Conservation (phyloP, 2,329 filamentous ascomycete species). For the Hymenotorrendiella dingleyae region DNA sequence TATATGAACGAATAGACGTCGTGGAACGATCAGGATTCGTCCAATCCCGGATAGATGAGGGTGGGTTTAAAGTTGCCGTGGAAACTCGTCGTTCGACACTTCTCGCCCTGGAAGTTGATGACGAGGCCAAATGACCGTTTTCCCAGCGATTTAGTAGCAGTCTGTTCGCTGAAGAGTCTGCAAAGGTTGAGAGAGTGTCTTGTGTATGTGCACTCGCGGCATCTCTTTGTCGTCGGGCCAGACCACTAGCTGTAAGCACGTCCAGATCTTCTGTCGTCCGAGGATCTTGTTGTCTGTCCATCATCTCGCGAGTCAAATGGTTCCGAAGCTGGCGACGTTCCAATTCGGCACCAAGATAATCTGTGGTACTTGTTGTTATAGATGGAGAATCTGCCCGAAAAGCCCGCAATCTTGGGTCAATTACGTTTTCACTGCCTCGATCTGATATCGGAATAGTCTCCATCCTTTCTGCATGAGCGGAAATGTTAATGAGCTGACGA, state of each 20-base stretch:
- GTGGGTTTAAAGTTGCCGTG: slow-evolving; percentile 20
- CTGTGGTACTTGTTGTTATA: slow-evolving; percentile 23
- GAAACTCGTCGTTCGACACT: slow-evolving; percentile 19
- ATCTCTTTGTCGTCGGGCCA: slow-evolving; percentile 41
- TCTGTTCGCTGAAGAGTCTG: too few species aligned
- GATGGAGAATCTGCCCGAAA: slow-evolving; percentile 20
- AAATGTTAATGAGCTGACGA: slow-evolving; percentile 63
- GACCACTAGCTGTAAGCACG: slow-evolving; percentile 51
- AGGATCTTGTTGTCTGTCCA: slow-evolving; percentile 44
- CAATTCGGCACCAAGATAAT: slow-evolving; percentile 25
- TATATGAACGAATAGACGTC: slow-evolving; percentile 29
- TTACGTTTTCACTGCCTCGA: slow-evolving; percentile 15
- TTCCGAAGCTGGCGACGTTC: slow-evolving; percentile 26
- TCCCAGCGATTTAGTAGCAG: too few species aligned
- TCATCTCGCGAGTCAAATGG: slow-evolving; percentile 19
- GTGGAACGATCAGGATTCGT: slow-evolving; percentile 25
- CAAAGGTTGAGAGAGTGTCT: too few species aligned
- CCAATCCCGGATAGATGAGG: slow-evolving; percentile 27
- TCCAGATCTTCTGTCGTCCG: slow-evolving; percentile 49
- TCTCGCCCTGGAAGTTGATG: slow-evolving; percentile 6
- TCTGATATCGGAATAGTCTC: slow-evolving; percentile 25
- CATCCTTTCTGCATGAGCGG: slow-evolving; percentile 48
- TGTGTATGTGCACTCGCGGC: slow-evolving; percentile 13
- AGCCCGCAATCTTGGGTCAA: slow-evolving; percentile 26
- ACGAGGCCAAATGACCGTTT: too few species aligned